These are phyloP conservation scores for Phytophthora rubi DNA, from an alignment of 352 stramenopile species.

Conservation along the genomic window DNA sequence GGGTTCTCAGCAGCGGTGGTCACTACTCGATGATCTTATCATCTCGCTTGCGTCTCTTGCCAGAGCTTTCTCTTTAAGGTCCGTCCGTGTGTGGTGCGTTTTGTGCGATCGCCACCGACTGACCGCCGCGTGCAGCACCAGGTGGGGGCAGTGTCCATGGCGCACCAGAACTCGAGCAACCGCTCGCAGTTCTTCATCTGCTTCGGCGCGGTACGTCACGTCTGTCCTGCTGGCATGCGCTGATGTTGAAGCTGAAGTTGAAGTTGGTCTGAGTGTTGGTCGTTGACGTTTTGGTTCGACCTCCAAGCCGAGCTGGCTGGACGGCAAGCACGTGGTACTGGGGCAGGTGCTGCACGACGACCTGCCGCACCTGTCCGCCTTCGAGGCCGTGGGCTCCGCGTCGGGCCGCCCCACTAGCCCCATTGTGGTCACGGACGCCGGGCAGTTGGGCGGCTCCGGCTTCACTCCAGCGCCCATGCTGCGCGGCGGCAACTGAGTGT, in stretches of 20 bases:
- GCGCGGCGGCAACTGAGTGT: background rate
- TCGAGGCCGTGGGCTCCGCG: constrained; percentile 54
- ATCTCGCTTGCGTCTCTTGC: background rate
- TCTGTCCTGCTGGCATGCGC: background rate
- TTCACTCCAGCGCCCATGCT: constrained; percentile 29
- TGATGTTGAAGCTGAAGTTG: constrained; percentile 17
- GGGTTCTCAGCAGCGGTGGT: too few species aligned
- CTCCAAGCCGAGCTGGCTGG: constrained; percentile 79
- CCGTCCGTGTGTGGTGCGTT: constrained; percentile 27
- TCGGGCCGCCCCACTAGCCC: constrained; percentile 56
- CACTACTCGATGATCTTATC: background rate
- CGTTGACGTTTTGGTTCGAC: background rate
- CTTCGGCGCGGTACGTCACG: constrained; percentile 58
- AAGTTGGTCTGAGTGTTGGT: constrained; percentile 33
- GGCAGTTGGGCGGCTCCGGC: constrained; percentile 57
- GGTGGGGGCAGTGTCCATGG: constrained; percentile 96
- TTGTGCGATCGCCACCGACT: background rate
- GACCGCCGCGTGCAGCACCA: constrained; percentile 63
- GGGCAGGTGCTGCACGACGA: constrained; percentile 93
- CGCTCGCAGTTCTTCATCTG: constrained; percentile 99
- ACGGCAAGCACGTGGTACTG: constrained; percentile 99
- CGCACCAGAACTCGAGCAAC: constrained; percentile 97
- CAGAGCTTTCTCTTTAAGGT: constrained; percentile 89
- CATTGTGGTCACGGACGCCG: constrained; percentile 65
- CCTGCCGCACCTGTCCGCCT: constrained; percentile 53